Percentiles rank a stretch among this genome's conserved stretches.
Conservation (phyloP, 345 rosid genomes). For the Salix viminalis region DNA sequence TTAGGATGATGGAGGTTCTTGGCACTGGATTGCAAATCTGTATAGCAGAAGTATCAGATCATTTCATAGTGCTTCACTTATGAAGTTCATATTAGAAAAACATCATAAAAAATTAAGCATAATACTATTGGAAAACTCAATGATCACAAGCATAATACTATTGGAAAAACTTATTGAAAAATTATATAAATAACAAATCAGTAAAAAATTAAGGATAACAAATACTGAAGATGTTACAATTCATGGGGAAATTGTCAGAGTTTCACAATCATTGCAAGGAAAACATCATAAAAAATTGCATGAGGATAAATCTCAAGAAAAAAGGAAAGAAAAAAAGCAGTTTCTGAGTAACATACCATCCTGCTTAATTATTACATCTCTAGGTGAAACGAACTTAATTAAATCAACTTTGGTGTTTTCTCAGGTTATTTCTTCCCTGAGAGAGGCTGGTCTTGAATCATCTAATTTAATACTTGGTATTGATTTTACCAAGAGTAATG, state of each 20-base stretch:
- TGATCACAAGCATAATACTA: background rate
- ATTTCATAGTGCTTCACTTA: background rate
- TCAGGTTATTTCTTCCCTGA: conserved; percentile 58
- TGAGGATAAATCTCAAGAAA: background rate
- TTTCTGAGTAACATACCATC: background rate
- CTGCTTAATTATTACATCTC: background rate
- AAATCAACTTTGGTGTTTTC: conserved; percentile 5
- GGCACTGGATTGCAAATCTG: background rate
- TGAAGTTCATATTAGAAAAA: background rate
- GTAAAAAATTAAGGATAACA: background rate
- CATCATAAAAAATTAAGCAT: background rate
- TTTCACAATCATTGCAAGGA: background rate
- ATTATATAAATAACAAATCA: background rate
- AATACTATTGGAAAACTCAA: background rate
- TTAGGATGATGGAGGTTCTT: background rate
- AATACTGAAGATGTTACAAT: background rate
- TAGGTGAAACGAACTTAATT: background rate
- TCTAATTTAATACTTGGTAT: conserved; percentile 67
- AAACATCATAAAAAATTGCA: background rate
- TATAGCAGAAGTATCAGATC: background rate
- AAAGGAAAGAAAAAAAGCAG: background rate
- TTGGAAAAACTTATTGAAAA: background rate
- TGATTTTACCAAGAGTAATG: conserved; percentile 80
- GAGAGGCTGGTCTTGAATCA: conserved; percentile 79
- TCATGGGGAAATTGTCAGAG: background rate